phyloP scores from a whole-genome alignment of 192 early-diverging fungal genomes.

The Umbelopsis sp. region DNA sequence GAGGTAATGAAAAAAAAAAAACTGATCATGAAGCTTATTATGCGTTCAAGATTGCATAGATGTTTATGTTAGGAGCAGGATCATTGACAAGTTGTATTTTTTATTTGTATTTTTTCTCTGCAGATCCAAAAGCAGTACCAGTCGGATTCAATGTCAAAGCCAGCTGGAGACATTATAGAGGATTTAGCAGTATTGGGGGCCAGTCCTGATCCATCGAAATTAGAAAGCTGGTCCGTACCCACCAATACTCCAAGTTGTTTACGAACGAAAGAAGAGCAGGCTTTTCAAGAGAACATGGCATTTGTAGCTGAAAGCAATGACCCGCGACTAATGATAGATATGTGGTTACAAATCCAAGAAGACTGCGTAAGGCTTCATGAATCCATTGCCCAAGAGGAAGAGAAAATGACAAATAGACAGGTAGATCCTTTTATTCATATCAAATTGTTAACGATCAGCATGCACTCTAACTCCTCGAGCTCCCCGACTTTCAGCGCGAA shows the following conservation, averaged over 20 bases:
- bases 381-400: constrained; percentile 27
- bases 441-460: background rate
- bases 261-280: background rate
- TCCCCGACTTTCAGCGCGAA: background rate
- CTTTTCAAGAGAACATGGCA: constrained; percentile 8
- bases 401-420: constrained; percentile 23
- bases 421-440: background rate
- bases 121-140: constrained; percentile 28
- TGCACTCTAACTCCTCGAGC: background rate
- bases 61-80: background rate
- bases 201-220: background rate
- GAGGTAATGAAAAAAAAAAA: constrained; percentile 21
- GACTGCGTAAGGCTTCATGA: constrained; percentile 31
- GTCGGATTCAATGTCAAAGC: background rate
- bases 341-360: constrained; percentile 37
- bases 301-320: background rate
- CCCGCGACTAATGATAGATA: constrained; percentile 20
- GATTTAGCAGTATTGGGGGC: constrained; percentile 24
- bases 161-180: constrained; percentile 19
- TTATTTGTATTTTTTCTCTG: background rate
- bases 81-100: constrained; percentile 5
- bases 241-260: background rate
- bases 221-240: background rate
- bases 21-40: background rate
- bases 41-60: background rate